These are phyloP conservation scores for Agapanthus africanus DNA, from an alignment of 106 monocot species.

Conservation along the genomic window DNA sequence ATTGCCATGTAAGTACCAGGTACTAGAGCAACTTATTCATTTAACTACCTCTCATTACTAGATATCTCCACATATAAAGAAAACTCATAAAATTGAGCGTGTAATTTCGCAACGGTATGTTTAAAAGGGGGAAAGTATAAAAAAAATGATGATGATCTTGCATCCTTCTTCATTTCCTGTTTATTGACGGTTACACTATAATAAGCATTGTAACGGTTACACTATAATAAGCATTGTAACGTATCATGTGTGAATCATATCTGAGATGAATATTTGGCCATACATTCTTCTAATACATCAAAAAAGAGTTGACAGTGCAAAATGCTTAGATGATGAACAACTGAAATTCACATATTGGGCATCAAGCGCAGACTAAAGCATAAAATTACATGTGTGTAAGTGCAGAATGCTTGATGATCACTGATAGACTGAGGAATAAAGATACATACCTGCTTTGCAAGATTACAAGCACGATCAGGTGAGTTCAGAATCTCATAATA, in stretches of 20 bases:
- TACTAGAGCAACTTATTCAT: too few species aligned
- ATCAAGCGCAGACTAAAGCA: not conserved
- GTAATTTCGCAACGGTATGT: too few species aligned
- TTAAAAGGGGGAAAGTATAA: not conserved
- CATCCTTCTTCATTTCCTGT: not conserved
- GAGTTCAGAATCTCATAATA: slow-evolving; percentile 15
- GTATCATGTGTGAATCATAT: too few species aligned
- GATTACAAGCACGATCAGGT: slow-evolving; percentile 13
- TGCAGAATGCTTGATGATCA: not conserved
- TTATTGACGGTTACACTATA: too few species aligned
- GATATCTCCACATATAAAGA: not conserved
- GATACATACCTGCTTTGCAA: slow-evolving; percentile 11
- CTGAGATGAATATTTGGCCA: not conserved
- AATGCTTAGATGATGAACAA: not conserved
- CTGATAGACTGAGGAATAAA: not conserved
- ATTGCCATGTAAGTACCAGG: too few species aligned
- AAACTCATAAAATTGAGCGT: not conserved
- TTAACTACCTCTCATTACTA: too few species aligned
- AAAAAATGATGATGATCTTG: not conserved
- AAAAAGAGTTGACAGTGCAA: not conserved
- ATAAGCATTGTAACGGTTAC: not conserved
- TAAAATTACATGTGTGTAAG: not conserved
- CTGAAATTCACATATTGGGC: not conserved
- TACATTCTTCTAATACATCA: not conserved
- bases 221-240: not conserved